Evolutionary conservation across 129 eudicot genomes (phyloP), one percentile per base, ranked within the genome.

Genomic region (Pseudognaphalium luteoalbum): DNA sequence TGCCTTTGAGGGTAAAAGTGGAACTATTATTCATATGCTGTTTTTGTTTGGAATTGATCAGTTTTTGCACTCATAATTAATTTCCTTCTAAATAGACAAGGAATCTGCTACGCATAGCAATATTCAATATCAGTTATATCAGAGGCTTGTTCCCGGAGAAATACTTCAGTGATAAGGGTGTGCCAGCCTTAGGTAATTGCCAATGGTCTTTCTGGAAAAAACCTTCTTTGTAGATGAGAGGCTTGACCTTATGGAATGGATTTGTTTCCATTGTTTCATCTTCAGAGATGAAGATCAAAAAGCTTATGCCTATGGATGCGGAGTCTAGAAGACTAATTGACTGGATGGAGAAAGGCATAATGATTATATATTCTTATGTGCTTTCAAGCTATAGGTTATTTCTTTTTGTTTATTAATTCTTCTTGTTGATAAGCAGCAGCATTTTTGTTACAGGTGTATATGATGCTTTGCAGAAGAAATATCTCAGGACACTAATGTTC

Each of bases 81-180:
- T 75, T 74, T 75, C 30, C 37, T 72, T 60, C 34, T 61, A 72
- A 70, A 76, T 84, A 93, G 98, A 93, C 98, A 22, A 93, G 98
- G 93, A 93, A 93, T 79, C 96, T 93, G 76, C 86, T 91, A 60
- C 96, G 98, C 32, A 93, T 93, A 76, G 98, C 98, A 57, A 91
- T 93, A 71, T 93, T 88, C 88, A 91, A 93, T 72, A 93, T 93
- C 50, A 93, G 98, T 80, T 93, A 93, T 74, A 88, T 93, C 79
- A 88, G 98, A 90, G 98, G 97, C 34, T 92, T 93, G 74, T 93
- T 93, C 65, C 98, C 98, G 14, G 98, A 93, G 83, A 93, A 90
- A 51, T 93, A 93, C 72, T 93, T 88, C 90, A 91, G 82, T 78
- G 98, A 93, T 72, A 93, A 93, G 80, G 79, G 83, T 22, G 97